Evolutionary conservation across 352 stramenopile genomes (phyloP).

Genomic region (Globisporangium alternatum): DNA sequence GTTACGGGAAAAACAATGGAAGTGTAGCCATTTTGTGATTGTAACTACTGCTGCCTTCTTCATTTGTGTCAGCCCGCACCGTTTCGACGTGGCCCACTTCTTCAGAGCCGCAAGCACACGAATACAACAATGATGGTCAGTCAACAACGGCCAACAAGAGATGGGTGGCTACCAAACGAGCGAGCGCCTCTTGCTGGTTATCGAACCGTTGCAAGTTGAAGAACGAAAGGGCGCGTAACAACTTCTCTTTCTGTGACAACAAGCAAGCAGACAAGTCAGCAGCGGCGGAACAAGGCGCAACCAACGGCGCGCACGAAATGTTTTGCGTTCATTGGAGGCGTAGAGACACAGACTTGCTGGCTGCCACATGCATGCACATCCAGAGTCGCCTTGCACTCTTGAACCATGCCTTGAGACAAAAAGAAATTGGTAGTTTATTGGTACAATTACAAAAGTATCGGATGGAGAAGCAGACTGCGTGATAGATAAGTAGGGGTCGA

Average conservation of each 20-base stretch:
- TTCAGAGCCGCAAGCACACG: background rate
- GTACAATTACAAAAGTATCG: slow-evolving; percentile 5
- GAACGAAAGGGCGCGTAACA: slow-evolving; percentile 3
- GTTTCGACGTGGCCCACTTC: background rate
- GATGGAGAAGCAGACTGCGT: background rate
- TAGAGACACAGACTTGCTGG: background rate
- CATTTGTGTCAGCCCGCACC: background rate
- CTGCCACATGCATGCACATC: background rate
- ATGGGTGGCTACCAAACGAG: too few relatives aligned
- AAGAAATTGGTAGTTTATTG: slow-evolving; percentile 4
- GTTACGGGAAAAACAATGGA: too few relatives aligned
- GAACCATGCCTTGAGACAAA: background rate
- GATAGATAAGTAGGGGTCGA: slow-evolving; percentile 13
- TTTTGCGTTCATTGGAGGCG: background rate
- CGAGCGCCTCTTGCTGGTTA: background rate
- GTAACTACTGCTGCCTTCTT: background rate
- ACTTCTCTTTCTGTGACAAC: slow-evolving; percentile 1
- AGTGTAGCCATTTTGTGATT: too few relatives aligned
- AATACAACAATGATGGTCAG: too few relatives aligned
- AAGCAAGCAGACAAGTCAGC: background rate
- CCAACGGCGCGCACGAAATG: too few relatives aligned
- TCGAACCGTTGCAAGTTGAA: slow-evolving; percentile 6
- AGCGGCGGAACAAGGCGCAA: background rate
- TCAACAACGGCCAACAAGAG: too few relatives aligned
- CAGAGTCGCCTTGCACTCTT: background rate